Base-by-base conservation (phyloP, 495 filamentous ascomycete genomes). In the Tetracladium setigerum region DNA sequence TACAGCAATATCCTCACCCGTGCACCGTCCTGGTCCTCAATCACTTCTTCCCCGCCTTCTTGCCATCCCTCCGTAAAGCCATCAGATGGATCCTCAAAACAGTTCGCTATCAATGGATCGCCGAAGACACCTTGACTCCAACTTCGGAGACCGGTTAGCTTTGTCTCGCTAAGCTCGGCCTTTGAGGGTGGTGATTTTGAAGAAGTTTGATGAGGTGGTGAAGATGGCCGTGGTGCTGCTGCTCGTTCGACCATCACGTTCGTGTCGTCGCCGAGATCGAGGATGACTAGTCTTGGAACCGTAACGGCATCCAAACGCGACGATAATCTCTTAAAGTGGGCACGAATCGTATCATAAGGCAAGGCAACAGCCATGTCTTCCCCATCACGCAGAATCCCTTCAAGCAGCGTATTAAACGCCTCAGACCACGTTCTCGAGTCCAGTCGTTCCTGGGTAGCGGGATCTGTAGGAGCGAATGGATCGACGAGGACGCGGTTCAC, bases 311-410 rank as follows among this genome's bases (percentile, higher is more conserved):
- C 78, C 0, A 87, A 68, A 0, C 59, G 63, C 31, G 63, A 57
- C 8, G 68, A 70, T 40, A 76, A 63, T 30, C 68, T 61, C 49
- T 49, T 54, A 8, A 78, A 54, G 32, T 78, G 68, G 19, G 72
- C 65, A 31, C 83, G 72, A 38, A 89, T 75, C 44, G 72, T 63
- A 13, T 71, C 69, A 56, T 87, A 88, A 1, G 83, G 82, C 12
- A 88, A 59, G 41, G 74, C 68, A 41, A 89, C 72, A 30, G 81
- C 69, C 63, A 79, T 78, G 46, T 87, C 84, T 54, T 89, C 84
- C 12, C 73, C 79, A 55, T 88, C 84, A 15, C 79, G 77, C 19
- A 88, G 65, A 12, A 78, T 62, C 4, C 71, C 63, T 52, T 87
- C 84, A 11, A 86, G 67, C 34, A 89, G 65, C 2, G 60, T 52